phyloP scores from a whole-genome alignment of 169 alveolate species.

The Plasmodium chabaudi region DNA sequence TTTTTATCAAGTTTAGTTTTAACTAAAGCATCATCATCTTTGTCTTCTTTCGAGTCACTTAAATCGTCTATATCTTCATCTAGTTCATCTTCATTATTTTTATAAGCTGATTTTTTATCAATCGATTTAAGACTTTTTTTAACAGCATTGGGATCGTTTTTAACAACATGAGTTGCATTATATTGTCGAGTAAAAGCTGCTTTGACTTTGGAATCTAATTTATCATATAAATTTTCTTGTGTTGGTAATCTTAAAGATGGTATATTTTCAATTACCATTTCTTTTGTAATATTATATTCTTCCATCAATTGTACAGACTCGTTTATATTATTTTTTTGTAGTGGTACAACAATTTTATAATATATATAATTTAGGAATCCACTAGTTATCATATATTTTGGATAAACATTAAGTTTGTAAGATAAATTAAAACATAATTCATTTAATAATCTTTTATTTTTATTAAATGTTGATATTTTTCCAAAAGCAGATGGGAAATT shows the following conservation, averaged over 20 bases:
- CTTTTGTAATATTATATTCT: slow-evolving; percentile 79
- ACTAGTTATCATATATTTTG: slow-evolving; percentile 55
- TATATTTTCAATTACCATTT: slow-evolving; percentile 80
- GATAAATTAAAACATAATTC: slow-evolving; percentile 81
- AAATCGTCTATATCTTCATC: slow-evolving; percentile 67
- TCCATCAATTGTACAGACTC: slow-evolving; percentile 78
- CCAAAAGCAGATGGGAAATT: slow-evolving; percentile 96
- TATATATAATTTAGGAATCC: slow-evolving; percentile 64
- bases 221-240: slow-evolving; percentile 83
- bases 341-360: slow-evolving; percentile 77
- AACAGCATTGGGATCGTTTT: slow-evolving; percentile 46
- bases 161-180: slow-evolving; percentile 69
- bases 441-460: slow-evolving; percentile 90
- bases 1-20: slow-evolving; percentile 38
- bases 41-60: slow-evolving; percentile 69
- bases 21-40: slow-evolving; percentile 47
- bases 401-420: slow-evolving; percentile 54
- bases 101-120: slow-evolving; percentile 47
- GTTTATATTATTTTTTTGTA: slow-evolving; percentile 69
- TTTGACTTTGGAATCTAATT: slow-evolving; percentile 78
- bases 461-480: slow-evolving; percentile 91
- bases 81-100: slow-evolving; percentile 37
- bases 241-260: slow-evolving; percentile 79
- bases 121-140: slow-evolving; percentile 28
- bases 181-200: slow-evolving; percentile 79